Percentiles rank a stretch among this genome's conserved stretches.
Conservation (phyloP, 208 protist genomes). For the Crithidia expoeki region DNA sequence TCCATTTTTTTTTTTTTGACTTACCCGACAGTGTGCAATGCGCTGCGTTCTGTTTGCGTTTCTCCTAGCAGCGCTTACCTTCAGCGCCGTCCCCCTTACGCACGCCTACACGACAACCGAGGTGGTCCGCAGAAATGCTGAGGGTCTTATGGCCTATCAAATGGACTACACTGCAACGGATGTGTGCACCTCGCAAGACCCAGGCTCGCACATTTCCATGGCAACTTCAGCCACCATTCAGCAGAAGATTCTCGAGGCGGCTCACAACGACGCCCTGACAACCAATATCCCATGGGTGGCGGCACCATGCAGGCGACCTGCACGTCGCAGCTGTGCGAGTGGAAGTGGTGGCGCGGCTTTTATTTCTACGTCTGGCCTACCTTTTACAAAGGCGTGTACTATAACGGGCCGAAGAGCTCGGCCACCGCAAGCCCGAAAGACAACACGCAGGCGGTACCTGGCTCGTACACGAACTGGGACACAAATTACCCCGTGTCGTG, state of each 20-base stretch:
- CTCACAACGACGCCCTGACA: slow-evolving; percentile 16
- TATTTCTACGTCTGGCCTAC: slow-evolving; percentile 33
- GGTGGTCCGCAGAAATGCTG: slow-evolving; percentile 1
- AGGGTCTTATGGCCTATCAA: slow-evolving; percentile 13
- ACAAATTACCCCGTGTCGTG: slow-evolving; percentile 33
- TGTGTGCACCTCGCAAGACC: slow-evolving; percentile 11
- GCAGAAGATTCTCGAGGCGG: slow-evolving; percentile 12
- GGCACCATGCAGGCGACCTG: slow-evolving; percentile 42
- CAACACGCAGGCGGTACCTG: slow-evolving; percentile 10
- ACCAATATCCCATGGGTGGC: slow-evolving; percentile 45
- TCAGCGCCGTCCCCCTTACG: slow-evolving; percentile 18
- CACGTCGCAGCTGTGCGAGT: slow-evolving; percentile 35
- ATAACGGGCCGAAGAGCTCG: slow-evolving; percentile 30
- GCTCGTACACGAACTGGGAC: slow-evolving; percentile 38
- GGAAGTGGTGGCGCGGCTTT: slow-evolving; percentile 58
- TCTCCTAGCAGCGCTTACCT: slow-evolving; percentile 2
- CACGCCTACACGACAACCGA: slow-evolving; percentile 54
- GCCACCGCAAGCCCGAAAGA: slow-evolving; percentile 2
- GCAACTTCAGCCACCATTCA: slow-evolving; percentile 45
- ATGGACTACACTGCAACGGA: slow-evolving; percentile 13
- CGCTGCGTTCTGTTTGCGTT: not conserved
- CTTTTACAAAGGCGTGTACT: slow-evolving; percentile 56
- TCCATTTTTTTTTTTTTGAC: not conserved
- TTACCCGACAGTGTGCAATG: not conserved
- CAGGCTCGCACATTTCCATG: slow-evolving; percentile 56